Conservation (phyloP, 108 stramenopile genomes). For the Cyclotella sp. region DNA sequence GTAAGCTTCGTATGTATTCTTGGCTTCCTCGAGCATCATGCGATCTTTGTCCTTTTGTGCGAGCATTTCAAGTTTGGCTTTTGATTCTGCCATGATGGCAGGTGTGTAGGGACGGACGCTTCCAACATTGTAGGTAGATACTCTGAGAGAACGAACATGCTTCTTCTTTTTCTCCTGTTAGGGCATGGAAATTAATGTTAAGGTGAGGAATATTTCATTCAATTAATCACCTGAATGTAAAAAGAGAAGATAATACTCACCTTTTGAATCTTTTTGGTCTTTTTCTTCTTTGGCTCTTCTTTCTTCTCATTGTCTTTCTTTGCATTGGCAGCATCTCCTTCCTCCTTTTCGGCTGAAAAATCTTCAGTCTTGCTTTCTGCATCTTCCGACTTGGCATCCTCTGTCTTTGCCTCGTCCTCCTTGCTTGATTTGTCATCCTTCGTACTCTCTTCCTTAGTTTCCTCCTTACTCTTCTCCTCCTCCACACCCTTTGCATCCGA, state of each 20-base stretch:
- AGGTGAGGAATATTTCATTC: not conserved
- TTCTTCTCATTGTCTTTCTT: slow-evolving; percentile 28
- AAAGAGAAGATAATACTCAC: slow-evolving; percentile 44
- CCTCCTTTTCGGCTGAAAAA: slow-evolving; percentile 50
- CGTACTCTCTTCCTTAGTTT: slow-evolving; percentile 38
- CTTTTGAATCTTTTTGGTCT: slow-evolving; percentile 80
- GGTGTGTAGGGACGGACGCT: slow-evolving; percentile 68
- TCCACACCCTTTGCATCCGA: slow-evolving; percentile 57
- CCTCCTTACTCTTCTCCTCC: slow-evolving; percentile 38
- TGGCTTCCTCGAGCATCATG: slow-evolving; percentile 88
- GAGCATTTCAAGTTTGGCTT: slow-evolving; percentile 77
- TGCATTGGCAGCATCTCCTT: slow-evolving; percentile 40
- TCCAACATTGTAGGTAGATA: slow-evolving; percentile 65
- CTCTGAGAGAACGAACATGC: slow-evolving; percentile 65
- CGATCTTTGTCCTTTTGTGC: slow-evolving; percentile 88
- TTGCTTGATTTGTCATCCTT: slow-evolving; percentile 1
- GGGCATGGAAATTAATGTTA: not conserved
- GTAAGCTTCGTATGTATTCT: slow-evolving; percentile 95
- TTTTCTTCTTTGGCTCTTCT: slow-evolving; percentile 59
- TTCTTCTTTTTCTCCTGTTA: slow-evolving; percentile 81
- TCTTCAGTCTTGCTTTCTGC: slow-evolving; percentile 37
- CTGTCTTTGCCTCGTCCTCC: slow-evolving; percentile 41
- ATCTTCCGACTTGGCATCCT: slow-evolving; percentile 44
- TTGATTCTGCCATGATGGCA: slow-evolving; percentile 81
- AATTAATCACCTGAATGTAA: not conserved